phyloP scores from a whole-genome alignment of 83 land plant species.

The Diphasiastrum complanatum region DNA sequence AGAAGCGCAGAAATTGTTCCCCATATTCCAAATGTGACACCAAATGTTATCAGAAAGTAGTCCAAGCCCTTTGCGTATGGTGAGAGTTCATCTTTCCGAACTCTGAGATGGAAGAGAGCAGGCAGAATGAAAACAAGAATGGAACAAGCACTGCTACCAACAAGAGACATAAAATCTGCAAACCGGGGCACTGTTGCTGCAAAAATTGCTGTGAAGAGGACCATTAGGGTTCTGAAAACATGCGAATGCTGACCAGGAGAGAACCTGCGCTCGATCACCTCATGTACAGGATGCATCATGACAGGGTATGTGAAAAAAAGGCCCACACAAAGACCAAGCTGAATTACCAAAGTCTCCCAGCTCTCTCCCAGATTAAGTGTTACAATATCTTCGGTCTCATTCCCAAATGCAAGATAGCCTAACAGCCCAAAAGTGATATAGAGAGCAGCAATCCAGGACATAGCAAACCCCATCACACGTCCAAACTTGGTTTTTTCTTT shows the following conservation, averaged over 20 bases:
- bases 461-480: conserved; percentile 24
- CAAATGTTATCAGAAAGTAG: conserved; percentile 13
- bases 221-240: conserved; percentile 18
- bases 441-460: conserved; percentile 17
- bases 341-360: conserved; percentile 28
- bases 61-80: conserved; percentile 22
- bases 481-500: conserved; percentile 30
- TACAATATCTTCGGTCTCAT: conserved; percentile 30
- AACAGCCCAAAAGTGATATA: conserved; percentile 28
- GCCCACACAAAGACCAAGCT: conserved; percentile 30
- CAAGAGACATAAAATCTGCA: conserved; percentile 19
- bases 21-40: conserved; percentile 38
- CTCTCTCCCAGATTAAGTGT: conserved; percentile 31
- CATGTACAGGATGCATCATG: conserved; percentile 44
- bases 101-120: conserved; percentile 41
- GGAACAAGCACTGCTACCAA: conserved; percentile 32
- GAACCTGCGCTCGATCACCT: conserved; percentile 33
- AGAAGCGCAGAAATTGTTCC: too few relatives aligned
- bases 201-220: conserved; percentile 18
- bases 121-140: conserved; percentile 39
- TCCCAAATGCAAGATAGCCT: conserved; percentile 40
- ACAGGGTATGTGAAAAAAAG: conserved; percentile 40
- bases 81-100: conserved; percentile 29
- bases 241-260: conserved; percentile 12
- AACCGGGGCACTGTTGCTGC: conserved; percentile 28